Percentiles rank a stretch among this genome's conserved stretches.
These are phyloP conservation scores for Ophiostoma sp. DNA, from an alignment of 2,329 filamentous ascomycete species.

Conservation along the genomic window DNA sequence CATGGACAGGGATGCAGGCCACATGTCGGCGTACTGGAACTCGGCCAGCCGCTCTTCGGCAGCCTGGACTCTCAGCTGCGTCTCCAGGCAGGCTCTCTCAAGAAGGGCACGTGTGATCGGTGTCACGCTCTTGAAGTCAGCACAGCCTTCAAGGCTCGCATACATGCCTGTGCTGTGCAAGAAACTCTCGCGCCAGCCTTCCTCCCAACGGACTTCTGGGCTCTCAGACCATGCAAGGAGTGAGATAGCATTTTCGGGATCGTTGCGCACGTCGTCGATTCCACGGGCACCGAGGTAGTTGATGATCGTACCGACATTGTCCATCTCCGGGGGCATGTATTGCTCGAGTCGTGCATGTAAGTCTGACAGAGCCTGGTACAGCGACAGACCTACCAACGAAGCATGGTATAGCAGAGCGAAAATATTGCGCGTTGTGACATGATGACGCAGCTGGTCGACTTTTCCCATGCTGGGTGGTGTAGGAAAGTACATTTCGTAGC, in stretches of 20 bases:
- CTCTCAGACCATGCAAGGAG: constrained; percentile 62
- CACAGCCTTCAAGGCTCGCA: constrained; percentile 44
- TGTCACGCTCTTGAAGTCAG: constrained; percentile 55
- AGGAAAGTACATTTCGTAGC: constrained; percentile 59
- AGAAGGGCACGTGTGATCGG: constrained; percentile 59
- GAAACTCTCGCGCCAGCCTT: constrained; percentile 63
- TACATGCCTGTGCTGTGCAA: constrained; percentile 63
- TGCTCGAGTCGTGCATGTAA: constrained; percentile 55
- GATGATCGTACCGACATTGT: constrained; percentile 55
- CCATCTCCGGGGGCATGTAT: constrained; percentile 52
- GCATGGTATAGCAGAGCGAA: constrained; percentile 60
- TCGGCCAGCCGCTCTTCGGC: constrained; percentile 55
- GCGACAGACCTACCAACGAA: constrained; percentile 58
- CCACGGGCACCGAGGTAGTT: constrained; percentile 55
- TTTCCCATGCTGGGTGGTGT: constrained; percentile 46
- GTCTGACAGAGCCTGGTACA: constrained; percentile 59
- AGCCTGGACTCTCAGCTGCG: constrained; percentile 56
- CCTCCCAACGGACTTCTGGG: constrained; percentile 56
- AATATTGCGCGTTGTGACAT: constrained; percentile 63
- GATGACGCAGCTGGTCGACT: constrained; percentile 49
- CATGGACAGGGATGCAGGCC: constrained; percentile 41
- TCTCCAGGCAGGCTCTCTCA: constrained; percentile 56
- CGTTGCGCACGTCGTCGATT: constrained; percentile 60
- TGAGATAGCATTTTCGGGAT: constrained; percentile 53
- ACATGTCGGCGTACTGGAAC: constrained; percentile 59